Evolutionary conservation across 208 protist species (phyloP), one percentile per base, ranked within the genome.

Genomic region (Leishmania martiniquensis): DNA sequence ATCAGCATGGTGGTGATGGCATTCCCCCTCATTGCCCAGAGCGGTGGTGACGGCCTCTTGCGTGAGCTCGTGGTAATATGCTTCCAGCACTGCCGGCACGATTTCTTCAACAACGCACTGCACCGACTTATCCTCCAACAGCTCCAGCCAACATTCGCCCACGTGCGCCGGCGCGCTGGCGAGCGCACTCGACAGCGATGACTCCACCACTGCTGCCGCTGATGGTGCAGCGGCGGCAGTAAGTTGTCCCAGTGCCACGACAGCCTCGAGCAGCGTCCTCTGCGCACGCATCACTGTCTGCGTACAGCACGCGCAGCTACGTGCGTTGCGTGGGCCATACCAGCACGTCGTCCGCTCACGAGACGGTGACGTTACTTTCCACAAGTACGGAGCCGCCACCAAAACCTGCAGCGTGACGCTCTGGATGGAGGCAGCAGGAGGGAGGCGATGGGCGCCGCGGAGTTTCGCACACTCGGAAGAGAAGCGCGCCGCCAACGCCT

Each of bases 1-100:
- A 72, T 95, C 82, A 13, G 83, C 72, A 66, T 92, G 89, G 39
- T 32, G 34, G 13, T 68, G 80, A 2, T 44, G 29, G 29, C 42
- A 47, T n/a, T 29, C 42, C 32, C 17, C 76, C 10, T 62, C 32
- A 25, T 75, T 54, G 32, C 65, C 7, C 15, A 62, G 25, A 20
- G 32, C 54, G 6, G 63, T 71, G 15, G 82, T 51, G 9, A 68
- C 45, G 42, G 76, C 42, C 44, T 29, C 45, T 39, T 52, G 39
- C 42, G 42, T 20, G n/a, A 57, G 42, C 57, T 57, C 32, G 25
- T 10, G 49, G n/a, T 52, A 77, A 22, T 77, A 84, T 4, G 76
- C 83, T 1, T 67, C n/a, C 32, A 83, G 76, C 7, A 60, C 73
- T 12, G 71, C 83, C 52, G 37, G 42, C 29, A 75, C 51, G 49